phyloP scores from a whole-genome alignment of 1,139 yeast genomes.

The Zhuliangozyma parablackwelliae region DNA sequence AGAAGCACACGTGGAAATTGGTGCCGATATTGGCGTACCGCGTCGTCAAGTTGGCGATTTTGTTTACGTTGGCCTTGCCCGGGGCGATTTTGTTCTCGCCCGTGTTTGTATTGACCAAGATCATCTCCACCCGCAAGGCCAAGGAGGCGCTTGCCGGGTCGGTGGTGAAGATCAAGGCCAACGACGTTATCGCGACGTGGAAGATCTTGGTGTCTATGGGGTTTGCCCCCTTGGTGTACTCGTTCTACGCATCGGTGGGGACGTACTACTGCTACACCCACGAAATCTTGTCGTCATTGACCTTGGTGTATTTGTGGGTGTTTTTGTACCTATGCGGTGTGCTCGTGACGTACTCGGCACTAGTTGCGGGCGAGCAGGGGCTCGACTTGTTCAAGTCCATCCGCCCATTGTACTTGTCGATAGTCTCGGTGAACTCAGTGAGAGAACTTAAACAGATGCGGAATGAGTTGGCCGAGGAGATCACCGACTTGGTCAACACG shows the following conservation, averaged over 20 bases:
- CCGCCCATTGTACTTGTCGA: constrained; percentile 73
- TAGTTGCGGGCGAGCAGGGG: constrained; percentile 89
- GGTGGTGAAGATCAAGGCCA: constrained; percentile 83
- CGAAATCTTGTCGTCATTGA: constrained; percentile 17
- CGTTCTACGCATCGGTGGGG: constrained; percentile 69
- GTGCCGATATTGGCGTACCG: constrained; percentile 50
- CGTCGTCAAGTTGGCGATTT: constrained; percentile 46
- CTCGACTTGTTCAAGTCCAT: constrained; percentile 81
- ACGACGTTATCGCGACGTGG: constrained; percentile 95
- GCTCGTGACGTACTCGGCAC: constrained; percentile 77
- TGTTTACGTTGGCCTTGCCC: constrained; percentile 69
- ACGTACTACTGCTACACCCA: constrained; percentile 42
- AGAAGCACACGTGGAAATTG: constrained; percentile 40
- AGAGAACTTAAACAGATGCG: constrained; percentile 44
- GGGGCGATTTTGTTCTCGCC: constrained; percentile 85
- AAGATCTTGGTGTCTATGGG: constrained; percentile 87
- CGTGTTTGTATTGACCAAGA: constrained; percentile 72
- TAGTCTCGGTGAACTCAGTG: constrained; percentile 55
- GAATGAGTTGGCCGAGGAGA: constrained; percentile 36
- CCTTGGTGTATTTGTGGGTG: constrained; percentile 36
- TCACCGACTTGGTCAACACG: constrained; percentile 41
- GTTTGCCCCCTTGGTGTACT: constrained; percentile 79
- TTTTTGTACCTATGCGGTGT: constrained; percentile 56
- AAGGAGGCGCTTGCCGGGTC: constrained; percentile 80
- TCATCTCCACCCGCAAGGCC: constrained; percentile 69